Evolutionary conservation across 306 rosid species (phyloP).

Genomic region (Aeschynomene evenia): DNA sequence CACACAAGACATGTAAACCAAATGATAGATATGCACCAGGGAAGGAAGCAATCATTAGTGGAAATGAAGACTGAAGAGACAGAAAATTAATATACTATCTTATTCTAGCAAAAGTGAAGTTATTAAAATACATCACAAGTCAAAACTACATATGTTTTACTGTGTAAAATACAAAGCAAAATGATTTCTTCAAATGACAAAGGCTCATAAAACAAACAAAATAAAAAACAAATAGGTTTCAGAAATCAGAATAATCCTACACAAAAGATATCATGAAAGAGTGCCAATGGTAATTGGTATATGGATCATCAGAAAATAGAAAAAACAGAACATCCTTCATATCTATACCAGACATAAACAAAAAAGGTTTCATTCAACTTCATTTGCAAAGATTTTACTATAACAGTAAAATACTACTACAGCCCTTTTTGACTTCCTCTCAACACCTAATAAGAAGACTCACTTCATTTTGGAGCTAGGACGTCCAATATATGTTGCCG

Average conservation of each 20-base stretch:
- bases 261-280: neutral
- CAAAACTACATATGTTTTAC: neutral
- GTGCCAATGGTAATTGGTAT: neutral
- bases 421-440: constrained; percentile 3
- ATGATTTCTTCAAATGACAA: neutral
- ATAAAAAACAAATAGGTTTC: too few species aligned
- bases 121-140: constrained; percentile 3
- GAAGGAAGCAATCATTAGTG: constrained; percentile 15
- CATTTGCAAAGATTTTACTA: neutral
- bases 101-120: constrained; percentile 2
- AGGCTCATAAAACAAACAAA: neutral
- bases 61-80: constrained; percentile 11
- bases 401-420: neutral
- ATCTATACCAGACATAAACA: neutral
- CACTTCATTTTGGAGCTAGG: constrained; percentile 57
- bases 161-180: neutral
- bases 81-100: neutral
- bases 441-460: constrained; percentile 36
- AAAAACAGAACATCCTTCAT: neutral
- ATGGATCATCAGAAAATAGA: neutral
- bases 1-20: constrained; percentile 23
- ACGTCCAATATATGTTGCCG: constrained; percentile 34
- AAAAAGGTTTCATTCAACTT: neutral
- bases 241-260: too few species aligned
- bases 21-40: neutral